Evolutionary conservation across 2,329 filamentous ascomycete species (phyloP), one percentile per base, ranked within the genome.

Genomic region (Ophiostoma novo-ulmi): DNA sequence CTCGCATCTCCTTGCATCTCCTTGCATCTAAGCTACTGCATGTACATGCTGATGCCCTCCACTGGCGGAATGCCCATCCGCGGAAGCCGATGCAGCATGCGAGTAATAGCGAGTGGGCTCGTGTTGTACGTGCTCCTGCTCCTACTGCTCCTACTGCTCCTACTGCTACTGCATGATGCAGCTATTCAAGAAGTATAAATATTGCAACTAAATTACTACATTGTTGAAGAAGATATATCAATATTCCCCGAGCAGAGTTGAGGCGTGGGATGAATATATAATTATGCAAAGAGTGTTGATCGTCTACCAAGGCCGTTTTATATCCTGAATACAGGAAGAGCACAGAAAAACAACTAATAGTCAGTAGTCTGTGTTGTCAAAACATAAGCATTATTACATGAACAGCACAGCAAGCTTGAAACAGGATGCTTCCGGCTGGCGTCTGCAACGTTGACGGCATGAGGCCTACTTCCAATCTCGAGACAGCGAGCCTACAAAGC

Each of bases 91-190:
- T 26, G 52, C 52, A 58, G 52, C 52, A 58, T 58, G 52, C 52
- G 26, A 58, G 52, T 26, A 11, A 58, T 58, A 26, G 52, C 14
- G 8, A 20, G 52, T 58, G 52, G 52, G 52, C 22, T 58, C 52
- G 58, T 63, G 58, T 35, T 63, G 58, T 31, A 31, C n/a, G 14
- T 17, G 58, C 44, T 48, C 44, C 44, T 20, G n/a, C 44, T 44
- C 41, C 14, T 4, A 31, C 26, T 31, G n/a, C 44, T 44, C 41
- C 14, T 4, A 31, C 26, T 31, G 26, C 55, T 52, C 44, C 13
- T 5, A 61, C 55, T 61, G 26, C 55, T 35, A 61, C 58, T 63
- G 58, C 58, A 63, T 63, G 58, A 35, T 35, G 58, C 26, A 63
- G 58, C 26, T 13, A 17, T 26, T 26, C 8, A 22, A 20, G 2